Evolutionary conservation across 148 eudicot genomes (phyloP).

Genomic region (Linanthus parryae): DNA sequence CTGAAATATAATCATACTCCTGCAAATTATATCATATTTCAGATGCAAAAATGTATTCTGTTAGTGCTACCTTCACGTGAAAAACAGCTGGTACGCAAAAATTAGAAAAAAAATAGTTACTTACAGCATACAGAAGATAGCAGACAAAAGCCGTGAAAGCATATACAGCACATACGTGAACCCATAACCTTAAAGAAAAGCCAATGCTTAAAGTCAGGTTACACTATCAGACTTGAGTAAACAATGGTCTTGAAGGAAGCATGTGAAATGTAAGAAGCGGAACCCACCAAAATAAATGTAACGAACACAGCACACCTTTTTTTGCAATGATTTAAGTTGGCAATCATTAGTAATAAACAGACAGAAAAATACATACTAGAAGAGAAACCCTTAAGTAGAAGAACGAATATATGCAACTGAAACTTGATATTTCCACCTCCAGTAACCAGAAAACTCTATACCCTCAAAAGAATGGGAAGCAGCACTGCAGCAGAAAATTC

Average conservation of each 20-base stretch:
- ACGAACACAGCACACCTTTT: too few species aligned
- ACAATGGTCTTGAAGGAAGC: background rate
- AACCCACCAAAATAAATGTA: background rate
- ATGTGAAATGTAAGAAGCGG: background rate
- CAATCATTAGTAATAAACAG: too few species aligned
- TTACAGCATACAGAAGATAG: slow-evolving; percentile 82
- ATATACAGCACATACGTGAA: slow-evolving; percentile 74
- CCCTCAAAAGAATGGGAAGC: too few species aligned
- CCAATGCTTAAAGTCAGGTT: slow-evolving; percentile 13
- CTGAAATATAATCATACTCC: slow-evolving; percentile 64
- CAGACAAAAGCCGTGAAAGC: slow-evolving; percentile 74
- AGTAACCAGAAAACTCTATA: too few species aligned
- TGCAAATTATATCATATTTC: slow-evolving; percentile 29
- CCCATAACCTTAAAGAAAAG: slow-evolving; percentile 70
- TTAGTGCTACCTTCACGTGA: background rate
- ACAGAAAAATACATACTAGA: too few species aligned
- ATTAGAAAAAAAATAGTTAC: slow-evolving; percentile 18
- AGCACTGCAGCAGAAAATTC: too few species aligned
- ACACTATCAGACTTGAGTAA: slow-evolving; percentile 3
- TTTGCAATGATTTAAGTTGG: too few species aligned
- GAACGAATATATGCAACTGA: too few species aligned
- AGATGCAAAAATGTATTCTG: slow-evolving; percentile 3
- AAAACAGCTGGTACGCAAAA: slow-evolving; percentile 3
- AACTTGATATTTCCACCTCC: too few species aligned
- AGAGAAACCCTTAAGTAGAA: too few species aligned